phyloP scores from a whole-genome alignment of 2,329 filamentous ascomycete species.

The Trichoderma cornu-damae region DNA sequence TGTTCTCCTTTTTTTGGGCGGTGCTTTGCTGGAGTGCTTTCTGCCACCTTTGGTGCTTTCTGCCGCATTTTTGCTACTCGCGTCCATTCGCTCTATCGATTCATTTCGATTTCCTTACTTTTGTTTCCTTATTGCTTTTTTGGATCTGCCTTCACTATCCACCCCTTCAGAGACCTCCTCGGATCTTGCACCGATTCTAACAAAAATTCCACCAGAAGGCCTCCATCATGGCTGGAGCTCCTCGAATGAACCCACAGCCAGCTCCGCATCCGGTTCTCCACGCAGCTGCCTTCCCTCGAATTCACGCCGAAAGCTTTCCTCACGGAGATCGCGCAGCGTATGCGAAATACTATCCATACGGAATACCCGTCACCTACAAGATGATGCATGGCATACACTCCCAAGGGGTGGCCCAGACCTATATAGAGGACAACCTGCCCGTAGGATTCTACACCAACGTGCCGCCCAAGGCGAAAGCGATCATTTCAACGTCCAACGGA shows the following conservation, averaged over 20 bases:
- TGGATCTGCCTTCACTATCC: background rate
- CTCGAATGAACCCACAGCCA: conserved; percentile 2
- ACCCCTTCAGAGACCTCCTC: background rate
- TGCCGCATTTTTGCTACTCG: background rate
- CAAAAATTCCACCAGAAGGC: background rate
- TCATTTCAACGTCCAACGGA: conserved; percentile 39
- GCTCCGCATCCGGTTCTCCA: conserved; percentile 21
- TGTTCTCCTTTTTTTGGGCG: no score
- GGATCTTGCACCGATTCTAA: background rate
- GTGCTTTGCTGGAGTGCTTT: background rate
- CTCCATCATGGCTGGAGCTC: conserved; percentile 20
- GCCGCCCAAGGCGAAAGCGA: conserved; percentile 28
- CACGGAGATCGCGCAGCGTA: conserved; percentile 27
- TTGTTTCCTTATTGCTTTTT: background rate
- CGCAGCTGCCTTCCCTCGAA: conserved; percentile 21
- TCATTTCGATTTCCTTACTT: background rate
- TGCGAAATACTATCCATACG: conserved; percentile 33
- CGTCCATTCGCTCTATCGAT: background rate
- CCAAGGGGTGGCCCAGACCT: conserved; percentile 27
- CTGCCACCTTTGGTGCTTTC: background rate
- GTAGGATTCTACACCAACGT: conserved; percentile 36
- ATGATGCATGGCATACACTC: conserved; percentile 28
- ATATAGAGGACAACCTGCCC: conserved; percentile 35
- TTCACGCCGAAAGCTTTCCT: conserved; percentile 25
- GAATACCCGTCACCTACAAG: conserved; percentile 33